Evolutionary conservation across 2,329 filamentous ascomycete species (phyloP), one percentile per base, ranked within the genome.

Genomic region (Xylaria sp.): DNA sequence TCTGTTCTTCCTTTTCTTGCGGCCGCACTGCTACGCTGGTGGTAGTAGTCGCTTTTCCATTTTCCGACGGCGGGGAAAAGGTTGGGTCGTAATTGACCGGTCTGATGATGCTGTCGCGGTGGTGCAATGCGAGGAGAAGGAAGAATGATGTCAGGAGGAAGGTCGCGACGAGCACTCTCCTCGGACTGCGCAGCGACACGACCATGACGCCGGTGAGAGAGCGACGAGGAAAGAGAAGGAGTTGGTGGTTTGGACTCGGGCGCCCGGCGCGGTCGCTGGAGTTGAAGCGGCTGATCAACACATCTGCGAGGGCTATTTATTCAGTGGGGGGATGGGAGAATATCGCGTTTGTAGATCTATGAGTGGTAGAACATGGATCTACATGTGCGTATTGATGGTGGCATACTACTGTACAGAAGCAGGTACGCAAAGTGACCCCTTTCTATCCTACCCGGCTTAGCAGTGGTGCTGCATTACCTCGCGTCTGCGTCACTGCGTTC

Each of bases 121-220:
- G 57, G 25, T 58, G 46, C 3, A 69, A 31, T 12, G 60, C 46
- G 6, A 71, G 39, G 37, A 69, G 23, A 0, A 71, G 63, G 41
- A 67, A 51, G 50, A 71, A 20, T 13, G 37, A 41, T 13, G 57
- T 67, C 55, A 46, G 59, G 44, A 71, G 8, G 60, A 69, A 55
- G 2, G 67, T 65, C 46, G 55, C 59, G 66, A 67, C 34, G 50
- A 64, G 60, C 34, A 64, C 58, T 28, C 63, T 66, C 63, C 69
- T 56, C 13, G 55, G 63, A 44, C 69, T 66, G 34, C 63, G 66
- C 15, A 67, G 51, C 61, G 52, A 52, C 25, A 46, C 57, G 41
- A 65, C 60, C 64, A 67, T 67, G 50, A 12, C 20, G 63, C 34
- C 15, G 25, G 6, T n/a, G 37, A 31, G 28, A 15, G 5, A 18